Evolutionary conservation across 164 flowering plant species (phyloP), one percentile per base, ranked within the genome.

Genomic region (Kalanchoe fedtschenkoi): DNA sequence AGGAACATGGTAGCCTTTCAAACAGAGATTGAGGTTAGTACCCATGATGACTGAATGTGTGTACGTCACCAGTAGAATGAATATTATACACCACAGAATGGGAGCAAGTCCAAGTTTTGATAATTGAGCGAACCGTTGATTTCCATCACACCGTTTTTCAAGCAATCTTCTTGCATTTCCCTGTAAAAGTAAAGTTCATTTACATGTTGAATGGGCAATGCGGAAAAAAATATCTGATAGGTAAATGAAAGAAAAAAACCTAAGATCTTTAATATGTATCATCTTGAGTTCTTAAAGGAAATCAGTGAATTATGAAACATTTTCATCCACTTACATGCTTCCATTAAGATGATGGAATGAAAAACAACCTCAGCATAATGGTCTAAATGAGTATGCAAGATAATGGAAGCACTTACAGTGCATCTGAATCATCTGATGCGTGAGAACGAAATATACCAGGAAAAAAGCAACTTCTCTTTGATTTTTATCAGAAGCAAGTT

Each of bases 391-490:
- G 4, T 8, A 6, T 5, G 6, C 29, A 47, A 47, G 14, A 24
- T 47, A 24, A 22, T 22, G 30, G 29, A 47, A 47, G 5, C 30
- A 47, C 30, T 47, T 22, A 4, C 55, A 9, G 30, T 9, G 55
- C 55, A 47, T 15, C 62, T 33, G n/a, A n/a, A n/a, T n/a, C n/a
- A n/a, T 62, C 26, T 58, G n/a, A n/a, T n/a, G 39, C 58, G 13
- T 37, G 71, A 56, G 32, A 73, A 46, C 42, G 65, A 69, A 73
- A 87, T 91, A 73, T 83, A 92, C 98, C 82, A 92, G 97, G 74
- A 92, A 88, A 83, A 87, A 92, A 58, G 97, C 93, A 77, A 92
- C 97, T 84, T 92, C 97, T 80, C 87, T 79, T 69, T 92, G 97
- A 75, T 78, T 88, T 75, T 89, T 92, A 63, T 92, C 95, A 62